Evolutionary conservation across 2,329 filamentous ascomycete species (phyloP), one percentile per base, ranked within the genome.

Genomic region (Calonectria hongkongensis): DNA sequence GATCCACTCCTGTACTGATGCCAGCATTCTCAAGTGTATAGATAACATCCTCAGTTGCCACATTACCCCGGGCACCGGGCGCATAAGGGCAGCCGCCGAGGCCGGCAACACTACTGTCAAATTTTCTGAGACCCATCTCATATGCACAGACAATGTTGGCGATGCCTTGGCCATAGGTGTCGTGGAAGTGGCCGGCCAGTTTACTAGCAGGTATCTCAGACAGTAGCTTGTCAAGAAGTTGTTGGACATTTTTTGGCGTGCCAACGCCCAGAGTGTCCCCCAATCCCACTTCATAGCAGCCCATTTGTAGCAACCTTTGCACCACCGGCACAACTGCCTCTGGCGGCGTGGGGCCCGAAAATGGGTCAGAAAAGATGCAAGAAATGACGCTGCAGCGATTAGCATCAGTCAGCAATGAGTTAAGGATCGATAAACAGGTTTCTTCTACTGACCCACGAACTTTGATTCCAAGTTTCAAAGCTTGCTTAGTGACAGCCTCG

Each of bases 271-370:
- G 16, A 8, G 72, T 73, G 36, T 73, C 72, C 41, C 72, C 72
- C 3, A 73, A 64, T n/a, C 72, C 72, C n/a, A 73, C 72, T n/a
- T 73, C 72, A 43, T 71, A 73, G 50, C 72, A 73, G 7, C 72
- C 72, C 68, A 73, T 73, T 25, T 71, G 64, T 7, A 73, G 41
- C 27, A 73, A 62, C n/a, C 27, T 16, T 4, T 56, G 68, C 0
- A 65, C 72, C 1, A 72, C 70, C 2, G 21, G 25, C 0, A 72
- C 33, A 1, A 72, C 70, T 18, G 36, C 48, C 7, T 72, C 9
- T 16, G 69, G 56, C 1, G 51, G 2, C 21, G 69, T 71, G 15
- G 56, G 56, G 2, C 64, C 63, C 9, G 70, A 48, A 41, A 71
- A 71, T n/a, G 72, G 72, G 45, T 71, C 72, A 3, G 64, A 68